These are phyloP conservation scores for Triglochin maritima DNA, from an alignment of 106 monocot species.

Conservation along the genomic window DNA sequence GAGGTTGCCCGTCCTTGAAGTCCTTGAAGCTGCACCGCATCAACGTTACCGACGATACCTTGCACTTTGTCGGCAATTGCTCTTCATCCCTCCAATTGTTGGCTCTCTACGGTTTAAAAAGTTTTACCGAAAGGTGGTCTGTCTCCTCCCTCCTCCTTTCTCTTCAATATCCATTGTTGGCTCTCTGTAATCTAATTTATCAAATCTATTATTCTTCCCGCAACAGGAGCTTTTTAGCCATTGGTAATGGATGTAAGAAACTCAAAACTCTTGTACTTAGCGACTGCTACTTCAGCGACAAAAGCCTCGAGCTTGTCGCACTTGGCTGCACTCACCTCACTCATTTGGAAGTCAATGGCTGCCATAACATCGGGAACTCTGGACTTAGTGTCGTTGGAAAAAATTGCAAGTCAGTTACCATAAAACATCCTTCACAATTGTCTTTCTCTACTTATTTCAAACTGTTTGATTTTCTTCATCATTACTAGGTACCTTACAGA, in stretches of 20 bases:
- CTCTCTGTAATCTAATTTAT: neutral
- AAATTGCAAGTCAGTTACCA: conserved; percentile 56
- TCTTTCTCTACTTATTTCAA: too few species aligned
- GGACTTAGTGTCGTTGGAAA: conserved; percentile 72
- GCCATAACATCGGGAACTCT: conserved; percentile 76
- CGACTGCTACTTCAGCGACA: conserved; percentile 84
- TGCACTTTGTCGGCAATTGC: conserved; percentile 58
- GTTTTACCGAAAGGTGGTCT: conserved; percentile 79
- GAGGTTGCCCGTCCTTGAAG: conserved; percentile 54
- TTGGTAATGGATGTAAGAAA: conserved; percentile 87
- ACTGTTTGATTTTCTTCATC: neutral
- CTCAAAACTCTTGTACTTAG: conserved; percentile 64
- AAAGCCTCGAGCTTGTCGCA: conserved; percentile 70
- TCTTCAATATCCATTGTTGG: neutral
- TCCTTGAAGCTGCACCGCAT: conserved; percentile 67
- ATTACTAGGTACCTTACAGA: conserved; percentile 51
- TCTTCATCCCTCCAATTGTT: conserved; percentile 66
- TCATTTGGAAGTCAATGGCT: conserved; percentile 79
- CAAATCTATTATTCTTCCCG: conserved; percentile 1
- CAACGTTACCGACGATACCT: conserved; percentile 66
- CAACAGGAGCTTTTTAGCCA: conserved; percentile 71
- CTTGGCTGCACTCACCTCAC: conserved; percentile 62
- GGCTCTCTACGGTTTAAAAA: conserved; percentile 72
- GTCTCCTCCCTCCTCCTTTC: neutral
- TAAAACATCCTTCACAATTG: neutral